Conservation (phyloP, 1,284 basidiomycete genomes). For the Singerocomus inundabilis region DNA sequence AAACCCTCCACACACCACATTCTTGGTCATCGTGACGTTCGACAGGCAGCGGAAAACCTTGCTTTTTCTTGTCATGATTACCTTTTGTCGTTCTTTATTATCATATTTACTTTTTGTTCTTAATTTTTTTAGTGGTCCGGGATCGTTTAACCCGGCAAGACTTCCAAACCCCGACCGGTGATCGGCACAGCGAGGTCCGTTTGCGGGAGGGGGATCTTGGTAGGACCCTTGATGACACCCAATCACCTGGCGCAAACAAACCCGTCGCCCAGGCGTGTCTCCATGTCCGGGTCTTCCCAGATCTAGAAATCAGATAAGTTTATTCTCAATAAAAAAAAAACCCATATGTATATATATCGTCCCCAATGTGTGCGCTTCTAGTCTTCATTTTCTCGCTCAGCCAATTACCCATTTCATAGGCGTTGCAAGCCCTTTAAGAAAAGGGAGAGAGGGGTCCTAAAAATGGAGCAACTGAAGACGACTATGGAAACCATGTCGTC, state of each 20-base stretch:
- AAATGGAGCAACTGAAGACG: no score
- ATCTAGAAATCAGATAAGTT: slow-evolving; percentile 10
- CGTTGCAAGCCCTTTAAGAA: no score
- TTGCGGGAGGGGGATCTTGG: background rate
- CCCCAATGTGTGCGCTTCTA: no score
- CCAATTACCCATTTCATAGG: no score
- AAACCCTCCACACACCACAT: slow-evolving; percentile 15
- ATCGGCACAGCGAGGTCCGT: background rate
- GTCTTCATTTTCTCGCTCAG: no score
- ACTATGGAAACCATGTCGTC: no score
- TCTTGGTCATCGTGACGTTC: slow-evolving; percentile 8
- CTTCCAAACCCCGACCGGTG: background rate
- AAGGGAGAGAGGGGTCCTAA: no score
- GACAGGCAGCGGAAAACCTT: background rate
- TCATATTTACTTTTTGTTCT: background rate
- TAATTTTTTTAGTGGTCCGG: background rate
- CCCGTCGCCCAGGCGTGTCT: slow-evolving; percentile 8
- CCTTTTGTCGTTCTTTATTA: no score
- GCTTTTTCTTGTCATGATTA: no score
- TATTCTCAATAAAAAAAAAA: background rate
- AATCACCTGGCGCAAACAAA: background rate
- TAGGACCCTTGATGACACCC: background rate
- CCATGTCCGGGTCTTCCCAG: background rate
- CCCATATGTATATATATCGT: no score
- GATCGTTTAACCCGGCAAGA: background rate